Conservation (phyloP, 495 filamentous ascomycete genomes). For the Hyaloscypha variabilis region DNA sequence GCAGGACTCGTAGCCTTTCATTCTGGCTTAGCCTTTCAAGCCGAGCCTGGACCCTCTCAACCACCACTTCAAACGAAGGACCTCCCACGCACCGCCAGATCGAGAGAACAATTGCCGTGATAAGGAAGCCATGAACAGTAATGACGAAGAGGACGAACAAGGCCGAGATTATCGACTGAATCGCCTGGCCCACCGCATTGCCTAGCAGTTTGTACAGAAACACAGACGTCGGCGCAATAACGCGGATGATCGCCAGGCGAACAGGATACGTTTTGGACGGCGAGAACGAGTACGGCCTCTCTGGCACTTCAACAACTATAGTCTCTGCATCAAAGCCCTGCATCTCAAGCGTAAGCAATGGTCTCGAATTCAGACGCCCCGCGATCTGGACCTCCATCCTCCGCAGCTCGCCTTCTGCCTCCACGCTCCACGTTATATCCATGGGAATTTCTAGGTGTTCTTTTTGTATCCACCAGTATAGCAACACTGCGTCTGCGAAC, state of each 20-base stretch:
- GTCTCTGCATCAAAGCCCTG: not conserved
- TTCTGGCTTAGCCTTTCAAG: not conserved
- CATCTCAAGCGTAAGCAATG: not conserved
- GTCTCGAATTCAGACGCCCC: not conserved
- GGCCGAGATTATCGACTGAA: not conserved
- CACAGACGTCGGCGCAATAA: constrained; percentile 15
- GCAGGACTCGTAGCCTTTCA: not conserved
- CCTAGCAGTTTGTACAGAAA: constrained; percentile 8
- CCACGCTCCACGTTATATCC: not conserved
- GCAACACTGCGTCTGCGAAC: constrained; percentile 15
- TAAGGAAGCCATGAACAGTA: not conserved
- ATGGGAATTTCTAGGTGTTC: not conserved
- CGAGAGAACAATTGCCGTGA: not conserved
- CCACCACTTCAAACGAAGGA: not conserved
- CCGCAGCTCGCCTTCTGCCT: not conserved
- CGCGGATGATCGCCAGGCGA: constrained; percentile 3
- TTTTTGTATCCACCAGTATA: constrained; percentile 20
- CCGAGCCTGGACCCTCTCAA: not conserved
- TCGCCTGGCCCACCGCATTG: not conserved
- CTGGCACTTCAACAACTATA: not conserved
- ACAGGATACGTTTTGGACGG: constrained; percentile 12
- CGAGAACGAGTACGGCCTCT: constrained; percentile 12
- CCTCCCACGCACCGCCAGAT: constrained; percentile 6
- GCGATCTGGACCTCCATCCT: not conserved
- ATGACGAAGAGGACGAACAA: not conserved